These are phyloP conservation scores for Eucommia ulmoides DNA, from an alignment of 257 asterid species.

Conservation along the genomic window DNA sequence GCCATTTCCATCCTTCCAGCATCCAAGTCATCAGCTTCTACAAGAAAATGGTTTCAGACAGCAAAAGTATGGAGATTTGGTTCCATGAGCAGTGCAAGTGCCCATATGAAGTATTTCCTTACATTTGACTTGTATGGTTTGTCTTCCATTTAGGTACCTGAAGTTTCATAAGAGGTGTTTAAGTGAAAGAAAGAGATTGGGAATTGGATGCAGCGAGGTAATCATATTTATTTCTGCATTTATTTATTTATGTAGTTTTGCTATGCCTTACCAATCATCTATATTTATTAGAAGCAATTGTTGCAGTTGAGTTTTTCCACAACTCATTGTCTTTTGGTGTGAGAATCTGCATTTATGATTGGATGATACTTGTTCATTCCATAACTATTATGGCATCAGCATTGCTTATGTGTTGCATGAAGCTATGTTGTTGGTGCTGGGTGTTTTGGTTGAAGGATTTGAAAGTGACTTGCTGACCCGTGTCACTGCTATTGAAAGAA, in stretches of 20 bases:
- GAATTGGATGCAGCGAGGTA: conserved; percentile 95
- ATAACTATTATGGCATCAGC: not conserved
- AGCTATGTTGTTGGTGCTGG: no score
- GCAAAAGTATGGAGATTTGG: conserved; percentile 55
- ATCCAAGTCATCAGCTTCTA: conserved; percentile 82
- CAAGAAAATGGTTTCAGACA: conserved; percentile 93
- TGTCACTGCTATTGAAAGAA: no score
- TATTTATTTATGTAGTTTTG: no score
- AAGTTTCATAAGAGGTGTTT: conserved; percentile 74
- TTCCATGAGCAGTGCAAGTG: conserved; percentile 5
- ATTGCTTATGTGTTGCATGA: not conserved
- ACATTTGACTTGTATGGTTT: conserved; percentile 9
- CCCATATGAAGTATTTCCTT: conserved; percentile 7
- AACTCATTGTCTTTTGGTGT: not conserved
- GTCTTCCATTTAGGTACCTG: conserved; percentile 45
- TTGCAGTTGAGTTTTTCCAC: no score
- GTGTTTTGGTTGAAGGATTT: no score
- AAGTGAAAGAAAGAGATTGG: conserved; percentile 70
- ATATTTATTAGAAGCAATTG: no score
- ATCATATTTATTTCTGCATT: no score
- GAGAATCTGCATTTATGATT: not conserved
- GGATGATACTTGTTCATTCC: not conserved
- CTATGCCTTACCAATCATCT: no score
- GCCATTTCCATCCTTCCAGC: conserved; percentile 77
- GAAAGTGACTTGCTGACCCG: no score